phyloP scores from a whole-genome alignment of 257 asterid genomes.

The Fraxinus anomala region DNA sequence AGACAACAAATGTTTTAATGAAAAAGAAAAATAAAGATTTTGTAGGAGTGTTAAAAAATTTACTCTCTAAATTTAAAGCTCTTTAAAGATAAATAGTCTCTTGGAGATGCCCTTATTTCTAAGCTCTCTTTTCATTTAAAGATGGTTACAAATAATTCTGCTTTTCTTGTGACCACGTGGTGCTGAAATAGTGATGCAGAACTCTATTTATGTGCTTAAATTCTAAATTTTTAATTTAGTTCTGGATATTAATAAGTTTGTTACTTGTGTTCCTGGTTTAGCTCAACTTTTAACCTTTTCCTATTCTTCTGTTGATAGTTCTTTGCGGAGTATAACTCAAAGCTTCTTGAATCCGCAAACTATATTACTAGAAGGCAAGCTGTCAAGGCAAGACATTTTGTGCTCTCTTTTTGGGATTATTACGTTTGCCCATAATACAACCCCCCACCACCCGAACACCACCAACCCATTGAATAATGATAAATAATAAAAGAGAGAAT shows the following conservation, averaged over 20 bases:
- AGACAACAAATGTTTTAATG: no score
- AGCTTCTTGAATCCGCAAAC: slow-evolving; percentile 76
- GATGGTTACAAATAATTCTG: not conserved
- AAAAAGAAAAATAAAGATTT: no score
- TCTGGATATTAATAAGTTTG: slow-evolving; percentile 8
- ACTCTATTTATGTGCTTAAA: not conserved
- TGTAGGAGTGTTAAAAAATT: no score
- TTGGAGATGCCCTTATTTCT: not conserved
- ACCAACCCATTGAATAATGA: not conserved
- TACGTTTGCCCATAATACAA: not conserved
- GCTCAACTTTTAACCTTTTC: slow-evolving; percentile 21
- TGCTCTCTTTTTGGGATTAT: slow-evolving; percentile 21
- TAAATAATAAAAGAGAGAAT: not conserved
- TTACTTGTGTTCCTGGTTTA: slow-evolving; percentile 6
- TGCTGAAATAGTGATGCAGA: not conserved
- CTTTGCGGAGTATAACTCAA: slow-evolving; percentile 81
- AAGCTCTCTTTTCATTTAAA: slow-evolving; percentile 23
- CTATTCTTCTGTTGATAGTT: slow-evolving; percentile 42
- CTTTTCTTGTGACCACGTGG: not conserved
- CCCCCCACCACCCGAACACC: not conserved
- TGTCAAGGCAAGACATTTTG: slow-evolving; percentile 56
- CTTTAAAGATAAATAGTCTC: no score
- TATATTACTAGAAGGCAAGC: slow-evolving; percentile 94
- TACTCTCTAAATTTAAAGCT: no score
- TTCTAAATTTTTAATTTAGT: not conserved